phyloP scores from a whole-genome alignment of 768 basidiomycete species.

The Boletus fagicola region DNA sequence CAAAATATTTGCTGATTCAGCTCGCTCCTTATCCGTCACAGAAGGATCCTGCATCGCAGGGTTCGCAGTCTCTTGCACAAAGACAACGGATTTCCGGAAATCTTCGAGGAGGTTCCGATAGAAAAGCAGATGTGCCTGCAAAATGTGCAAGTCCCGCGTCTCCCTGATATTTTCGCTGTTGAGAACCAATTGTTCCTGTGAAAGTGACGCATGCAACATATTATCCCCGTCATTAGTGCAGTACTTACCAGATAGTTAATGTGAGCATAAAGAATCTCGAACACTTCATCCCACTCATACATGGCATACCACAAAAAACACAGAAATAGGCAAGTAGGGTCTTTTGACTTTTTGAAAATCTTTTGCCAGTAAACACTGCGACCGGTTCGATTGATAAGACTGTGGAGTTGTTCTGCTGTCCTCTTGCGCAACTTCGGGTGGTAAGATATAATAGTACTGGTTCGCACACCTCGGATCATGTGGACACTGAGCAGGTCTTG shows the following conservation, averaged over 20 bases:
- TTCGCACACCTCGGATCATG: constrained; percentile 39
- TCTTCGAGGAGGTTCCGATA: constrained; percentile 53
- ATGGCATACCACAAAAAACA: constrained; percentile 57
- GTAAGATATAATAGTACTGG: constrained; percentile 29
- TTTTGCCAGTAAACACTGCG: constrained; percentile 35
- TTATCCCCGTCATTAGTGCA: not conserved
- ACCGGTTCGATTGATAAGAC: constrained; percentile 31
- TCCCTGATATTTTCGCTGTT: constrained; percentile 39
- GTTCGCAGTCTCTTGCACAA: constrained; percentile 47
- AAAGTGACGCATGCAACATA: not conserved
- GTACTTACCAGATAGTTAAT: constrained; percentile 47
- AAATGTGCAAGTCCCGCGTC: constrained; percentile 53
- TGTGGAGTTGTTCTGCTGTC: constrained; percentile 28
- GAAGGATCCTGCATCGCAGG: constrained; percentile 41
- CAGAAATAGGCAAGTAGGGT: constrained; percentile 56
- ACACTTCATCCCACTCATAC: constrained; percentile 61
- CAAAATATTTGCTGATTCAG: constrained; percentile 36
- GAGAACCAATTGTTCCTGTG: constrained; percentile 47
- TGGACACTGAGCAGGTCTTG: constrained; percentile 55
- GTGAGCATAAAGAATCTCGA: constrained; percentile 50
- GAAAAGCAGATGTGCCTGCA: constrained; percentile 58
- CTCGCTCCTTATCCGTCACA: constrained; percentile 13
- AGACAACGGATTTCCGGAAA: constrained; percentile 50
- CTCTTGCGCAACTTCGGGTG: constrained; percentile 24
- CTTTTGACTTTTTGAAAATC: constrained; percentile 30